phyloP scores from a whole-genome alignment of 2,329 filamentous ascomycete species.

The Neofusicoccum laricinum region DNA sequence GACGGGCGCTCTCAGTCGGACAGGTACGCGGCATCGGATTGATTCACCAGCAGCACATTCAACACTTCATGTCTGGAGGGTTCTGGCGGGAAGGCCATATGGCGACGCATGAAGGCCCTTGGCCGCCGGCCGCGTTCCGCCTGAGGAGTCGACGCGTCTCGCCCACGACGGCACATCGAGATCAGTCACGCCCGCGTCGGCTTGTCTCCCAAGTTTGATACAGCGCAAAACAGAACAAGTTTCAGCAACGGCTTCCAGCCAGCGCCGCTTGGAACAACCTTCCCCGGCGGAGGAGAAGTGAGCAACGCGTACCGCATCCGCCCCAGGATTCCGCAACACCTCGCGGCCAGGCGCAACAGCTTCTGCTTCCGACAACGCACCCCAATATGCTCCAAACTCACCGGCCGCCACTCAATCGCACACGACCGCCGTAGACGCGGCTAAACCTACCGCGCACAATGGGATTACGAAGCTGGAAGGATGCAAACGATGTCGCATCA shows the following conservation, averaged over 20 bases:
- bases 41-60: neutral
- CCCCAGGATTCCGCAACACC: neutral
- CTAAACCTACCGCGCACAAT: neutral
- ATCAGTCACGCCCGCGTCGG: neutral
- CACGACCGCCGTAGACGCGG: neutral
- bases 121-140: neutral
- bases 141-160: neutral
- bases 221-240: conserved; percentile 12
- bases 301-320: neutral
- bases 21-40: neutral
- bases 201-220: neutral
- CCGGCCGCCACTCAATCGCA: neutral
- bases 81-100: neutral
- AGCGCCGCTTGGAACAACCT: neutral
- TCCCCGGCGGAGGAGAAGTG: neutral
- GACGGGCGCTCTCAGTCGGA: neutral
- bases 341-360: neutral
- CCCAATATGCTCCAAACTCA: neutral
- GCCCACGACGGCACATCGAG: neutral
- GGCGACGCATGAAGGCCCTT: neutral
- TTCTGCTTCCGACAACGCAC: neutral
- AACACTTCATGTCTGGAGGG: neutral
- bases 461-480: conserved; percentile 2
- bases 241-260: conserved; percentile 2
- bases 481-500: conserved; percentile 13